These are phyloP conservation scores for Aspergillus incahuasiensis DNA, from an alignment of 495 filamentous ascomycete species.

Conservation along the genomic window DNA sequence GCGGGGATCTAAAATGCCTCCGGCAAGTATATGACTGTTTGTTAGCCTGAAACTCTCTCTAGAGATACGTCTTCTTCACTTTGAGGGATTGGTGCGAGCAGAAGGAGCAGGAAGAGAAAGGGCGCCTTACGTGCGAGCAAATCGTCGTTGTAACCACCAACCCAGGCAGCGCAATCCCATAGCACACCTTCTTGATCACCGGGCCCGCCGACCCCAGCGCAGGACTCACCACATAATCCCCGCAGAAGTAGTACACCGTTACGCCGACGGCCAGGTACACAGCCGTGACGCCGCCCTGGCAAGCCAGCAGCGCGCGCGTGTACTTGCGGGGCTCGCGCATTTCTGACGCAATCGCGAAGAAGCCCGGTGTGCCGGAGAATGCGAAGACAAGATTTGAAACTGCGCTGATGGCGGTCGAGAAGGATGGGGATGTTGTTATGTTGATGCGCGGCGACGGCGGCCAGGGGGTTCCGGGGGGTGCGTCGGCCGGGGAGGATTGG, in stretches of 20 bases:
- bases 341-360: constrained; percentile 66
- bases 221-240: constrained; percentile 57
- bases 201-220: constrained; percentile 61
- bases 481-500: no score
- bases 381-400: constrained; percentile 65
- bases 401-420: constrained; percentile 43
- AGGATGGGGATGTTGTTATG: background rate
- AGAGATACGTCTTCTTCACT: no score
- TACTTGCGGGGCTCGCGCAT: constrained; percentile 62
- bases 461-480: no score
- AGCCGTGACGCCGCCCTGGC: no score
- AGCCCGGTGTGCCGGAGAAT: constrained; percentile 53
- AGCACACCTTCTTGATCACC: constrained; percentile 60
- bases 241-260: constrained; percentile 66
- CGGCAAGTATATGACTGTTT: no score
- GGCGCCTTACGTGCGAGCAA: constrained; percentile 29
- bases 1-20: constrained; percentile 26
- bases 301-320: constrained; percentile 42
- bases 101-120: constrained; percentile 54
- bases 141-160: constrained; percentile 23
- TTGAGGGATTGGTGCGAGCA: no score
- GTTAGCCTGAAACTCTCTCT: no score
- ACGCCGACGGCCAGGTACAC: no score
- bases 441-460: no score
- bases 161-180: constrained; percentile 63